A percentile compares a stretch with the other conserved stretches of the same genome.
Evolutionary conservation across 23 red algal genomes (phyloP).

Genomic region (Gracilaria domingensis): DNA sequence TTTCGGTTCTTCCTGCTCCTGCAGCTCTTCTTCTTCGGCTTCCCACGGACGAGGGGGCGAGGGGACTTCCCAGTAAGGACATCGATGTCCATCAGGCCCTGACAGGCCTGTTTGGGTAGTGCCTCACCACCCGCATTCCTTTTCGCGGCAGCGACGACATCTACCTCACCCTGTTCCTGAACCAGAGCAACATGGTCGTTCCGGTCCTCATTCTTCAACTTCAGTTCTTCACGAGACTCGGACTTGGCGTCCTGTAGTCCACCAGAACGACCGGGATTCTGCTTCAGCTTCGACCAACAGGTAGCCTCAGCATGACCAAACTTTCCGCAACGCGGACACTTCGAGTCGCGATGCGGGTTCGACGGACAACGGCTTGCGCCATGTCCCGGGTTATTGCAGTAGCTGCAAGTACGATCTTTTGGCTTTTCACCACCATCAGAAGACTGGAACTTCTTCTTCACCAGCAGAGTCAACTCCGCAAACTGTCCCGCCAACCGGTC

Average conservation of each 20-base stretch:
- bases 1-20: background rate
- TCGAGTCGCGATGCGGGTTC: background rate
- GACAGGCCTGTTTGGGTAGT: background rate
- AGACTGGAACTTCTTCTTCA: background rate
- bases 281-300: background rate
- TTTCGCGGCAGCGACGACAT: background rate
- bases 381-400: background rate
- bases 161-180: background rate
- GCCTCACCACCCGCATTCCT: background rate
- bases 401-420: background rate
- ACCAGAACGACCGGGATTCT: background rate
- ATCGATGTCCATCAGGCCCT: background rate
- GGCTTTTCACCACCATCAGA: too few species aligned
- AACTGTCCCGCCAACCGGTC: background rate
- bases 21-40: background rate
- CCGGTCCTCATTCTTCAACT: background rate
- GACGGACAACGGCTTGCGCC: background rate
- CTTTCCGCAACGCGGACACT: background rate
- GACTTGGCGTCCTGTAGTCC: background rate
- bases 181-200: background rate
- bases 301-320: background rate
- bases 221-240: background rate
- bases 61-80: background rate
- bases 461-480: background rate
- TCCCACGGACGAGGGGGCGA: background rate